Percentiles rank a stretch among this genome's conserved stretches.
Conservation (phyloP, 805 yeast species). For the Scheffersomyces amazonensis region DNA sequence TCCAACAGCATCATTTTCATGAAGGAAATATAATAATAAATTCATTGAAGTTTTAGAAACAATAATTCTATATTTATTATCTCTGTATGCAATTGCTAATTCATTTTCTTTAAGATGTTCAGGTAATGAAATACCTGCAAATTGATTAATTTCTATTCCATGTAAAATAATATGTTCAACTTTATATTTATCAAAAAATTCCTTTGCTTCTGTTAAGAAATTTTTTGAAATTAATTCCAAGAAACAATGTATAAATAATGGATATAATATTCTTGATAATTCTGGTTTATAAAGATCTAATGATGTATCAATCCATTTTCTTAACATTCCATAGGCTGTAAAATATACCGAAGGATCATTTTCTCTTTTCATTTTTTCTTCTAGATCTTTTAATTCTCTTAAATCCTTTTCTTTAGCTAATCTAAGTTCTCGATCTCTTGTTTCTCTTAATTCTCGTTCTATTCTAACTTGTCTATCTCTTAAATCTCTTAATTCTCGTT, state of each 20-base stretch:
- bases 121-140: conserved; percentile 71
- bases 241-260: conserved; percentile 88
- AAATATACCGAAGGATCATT: conserved; percentile 68
- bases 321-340: conserved; percentile 76
- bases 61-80: conserved; percentile 68
- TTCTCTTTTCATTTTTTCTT: conserved; percentile 42
- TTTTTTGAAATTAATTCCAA: conserved; percentile 72
- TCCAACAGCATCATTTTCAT: conserved; percentile 89
- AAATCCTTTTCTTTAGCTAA: conserved; percentile 39
- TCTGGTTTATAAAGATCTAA: conserved; percentile 91
- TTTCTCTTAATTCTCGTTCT: conserved; percentile 37
- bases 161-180: conserved; percentile 74
- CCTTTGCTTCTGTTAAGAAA: conserved; percentile 58
- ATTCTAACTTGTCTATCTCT: conserved; percentile 30
- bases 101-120: conserved; percentile 84
- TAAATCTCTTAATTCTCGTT: conserved; percentile 34
- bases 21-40: conserved; percentile 77
- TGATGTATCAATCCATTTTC: conserved; percentile 88
- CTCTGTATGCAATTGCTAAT: conserved; percentile 70
- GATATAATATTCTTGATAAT: conserved; percentile 77
- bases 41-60: conserved; percentile 85
- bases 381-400: conserved; percentile 37
- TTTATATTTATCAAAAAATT: conserved; percentile 71
- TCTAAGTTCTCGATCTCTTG: conserved; percentile 35
- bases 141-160: conserved; percentile 67